Evolutionary conservation across 495 filamentous ascomycete species (phyloP).

Genomic region (Penicillium pulvis): DNA sequence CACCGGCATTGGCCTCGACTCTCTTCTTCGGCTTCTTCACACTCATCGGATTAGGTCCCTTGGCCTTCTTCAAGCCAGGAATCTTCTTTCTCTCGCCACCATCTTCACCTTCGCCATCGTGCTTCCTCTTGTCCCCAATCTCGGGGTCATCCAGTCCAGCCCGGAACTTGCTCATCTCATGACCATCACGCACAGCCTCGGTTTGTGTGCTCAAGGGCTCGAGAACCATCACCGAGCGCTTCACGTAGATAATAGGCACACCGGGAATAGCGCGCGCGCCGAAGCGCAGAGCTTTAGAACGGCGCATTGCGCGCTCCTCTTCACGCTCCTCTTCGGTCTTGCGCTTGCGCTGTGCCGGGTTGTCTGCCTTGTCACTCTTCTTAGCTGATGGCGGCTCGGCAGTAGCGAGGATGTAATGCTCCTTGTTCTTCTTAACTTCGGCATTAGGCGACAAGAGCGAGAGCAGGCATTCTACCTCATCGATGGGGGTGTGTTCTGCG

Average conservation of each 20-base stretch:
- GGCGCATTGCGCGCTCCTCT: constrained; percentile 38
- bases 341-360: constrained; percentile 24
- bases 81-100: constrained; percentile 54
- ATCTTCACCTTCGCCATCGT: constrained; percentile 31
- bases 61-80: constrained; percentile 71
- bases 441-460: constrained; percentile 75
- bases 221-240: constrained; percentile 84
- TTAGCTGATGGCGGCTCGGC: constrained; percentile 44
- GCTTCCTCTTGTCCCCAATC: constrained; percentile 44
- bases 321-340: constrained; percentile 31
- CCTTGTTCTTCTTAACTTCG: constrained; percentile 68
- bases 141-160: constrained; percentile 60
- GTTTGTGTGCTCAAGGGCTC: constrained; percentile 79
- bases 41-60: constrained; percentile 86
- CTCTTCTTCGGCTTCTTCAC: constrained; percentile 79
- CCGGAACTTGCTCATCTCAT: constrained; percentile 77
- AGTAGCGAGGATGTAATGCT: constrained; percentile 85
- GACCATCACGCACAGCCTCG: constrained; percentile 60
- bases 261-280: constrained; percentile 58
- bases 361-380: constrained; percentile 25
- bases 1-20: constrained; percentile 6
- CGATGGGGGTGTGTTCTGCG: constrained; percentile 73
- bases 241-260: constrained; percentile 79
- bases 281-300: constrained; percentile 36
- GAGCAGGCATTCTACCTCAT: constrained; percentile 74